Evolutionary conservation across 2,329 filamentous ascomycete species (phyloP).

Genomic region (Scleromitrula shiraiana): DNA sequence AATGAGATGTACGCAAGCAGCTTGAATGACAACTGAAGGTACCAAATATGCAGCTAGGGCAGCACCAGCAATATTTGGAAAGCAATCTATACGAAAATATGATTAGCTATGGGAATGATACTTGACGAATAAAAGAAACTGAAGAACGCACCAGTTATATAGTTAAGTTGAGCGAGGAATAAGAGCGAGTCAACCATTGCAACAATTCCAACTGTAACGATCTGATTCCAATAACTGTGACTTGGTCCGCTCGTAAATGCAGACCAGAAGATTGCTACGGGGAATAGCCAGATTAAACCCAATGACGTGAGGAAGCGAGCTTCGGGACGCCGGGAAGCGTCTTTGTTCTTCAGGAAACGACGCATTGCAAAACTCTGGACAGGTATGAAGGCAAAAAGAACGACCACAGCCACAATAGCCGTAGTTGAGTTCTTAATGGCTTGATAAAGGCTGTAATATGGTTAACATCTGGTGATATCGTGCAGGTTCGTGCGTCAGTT

Average conservation of each 20-base stretch:
- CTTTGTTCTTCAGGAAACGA: conserved; percentile 31
- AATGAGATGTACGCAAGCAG: conserved; percentile 33
- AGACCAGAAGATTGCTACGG: conserved; percentile 35
- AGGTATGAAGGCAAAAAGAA: conserved; percentile 34
- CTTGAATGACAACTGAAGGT: conserved; percentile 34
- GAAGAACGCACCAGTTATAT: not conserved
- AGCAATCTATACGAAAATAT: conserved; percentile 25
- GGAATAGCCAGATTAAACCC: conserved; percentile 36
- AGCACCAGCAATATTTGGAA: conserved; percentile 34
- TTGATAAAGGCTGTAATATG: not conserved
- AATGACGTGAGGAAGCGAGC: conserved; percentile 35
- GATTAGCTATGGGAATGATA: not conserved
- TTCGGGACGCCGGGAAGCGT: conserved; percentile 32
- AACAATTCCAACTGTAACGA: conserved; percentile 33
- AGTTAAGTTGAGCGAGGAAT: not conserved
- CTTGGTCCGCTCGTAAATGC: conserved; percentile 35
- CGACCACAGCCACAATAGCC: conserved; percentile 36
- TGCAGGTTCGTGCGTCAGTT: not conserved
- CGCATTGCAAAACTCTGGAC: conserved; percentile 35
- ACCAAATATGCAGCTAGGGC: conserved; percentile 37
- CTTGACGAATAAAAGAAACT: not conserved
- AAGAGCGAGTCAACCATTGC: conserved; percentile 34
- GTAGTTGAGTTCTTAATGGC: conserved; percentile 30
- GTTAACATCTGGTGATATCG: not conserved
- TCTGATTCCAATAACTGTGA: conserved; percentile 34